Base-by-base conservation (phyloP, 345 rosid genomes). In the Melaleuca alternifolia region DNA sequence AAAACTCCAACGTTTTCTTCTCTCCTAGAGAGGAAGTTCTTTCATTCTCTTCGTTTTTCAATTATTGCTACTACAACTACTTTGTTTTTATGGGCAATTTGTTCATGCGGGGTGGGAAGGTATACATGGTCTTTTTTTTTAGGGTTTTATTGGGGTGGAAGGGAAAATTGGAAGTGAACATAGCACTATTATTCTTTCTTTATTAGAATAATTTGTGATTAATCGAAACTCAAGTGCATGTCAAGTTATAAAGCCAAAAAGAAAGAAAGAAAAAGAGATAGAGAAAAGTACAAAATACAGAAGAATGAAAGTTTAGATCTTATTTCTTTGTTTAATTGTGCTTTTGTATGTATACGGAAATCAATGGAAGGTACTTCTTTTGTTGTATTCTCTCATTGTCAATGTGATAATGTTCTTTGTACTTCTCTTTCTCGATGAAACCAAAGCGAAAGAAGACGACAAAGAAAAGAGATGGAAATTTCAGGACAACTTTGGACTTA, bases 201-300 rank as follows among this genome's bases (percentile, higher is more conserved):
- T 87, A n/a, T 71, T 86, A 52, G 62, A 91, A 90, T 91, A 91
- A 91, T 76, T 30, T 54, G 37, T 7, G 85, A 48, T 48, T 37
- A 44, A 71, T 71, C 79, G 33, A 24, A 71, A 37, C 9, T 71
- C 79, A 37, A 5, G 48, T 76, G 85, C 81, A 51, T 61, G 28
- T 65, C 79, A 86, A 56, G 41, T 83, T 51, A 86, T 87, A 88
- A 77, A 89, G 83, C 77, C 81, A 85, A 83, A 84, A 56, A 20
- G 13, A 11, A 59, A n/a, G n/a, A n/a, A 10, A 83, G 84, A 53
- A 82, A 30, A 11, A 24, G 3, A 44, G 41, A 44, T 21, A 44
- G 46, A 59, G 71, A 41, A n/a, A 33, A 56, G 51, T 50, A 14
- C 41, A 41, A 12, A 50, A 85, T 30, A 56, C 51, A 30, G 83